Conservation (phyloP, 2,329 filamentous ascomycete species). For the Fusarium pseudoanthophilum region DNA sequence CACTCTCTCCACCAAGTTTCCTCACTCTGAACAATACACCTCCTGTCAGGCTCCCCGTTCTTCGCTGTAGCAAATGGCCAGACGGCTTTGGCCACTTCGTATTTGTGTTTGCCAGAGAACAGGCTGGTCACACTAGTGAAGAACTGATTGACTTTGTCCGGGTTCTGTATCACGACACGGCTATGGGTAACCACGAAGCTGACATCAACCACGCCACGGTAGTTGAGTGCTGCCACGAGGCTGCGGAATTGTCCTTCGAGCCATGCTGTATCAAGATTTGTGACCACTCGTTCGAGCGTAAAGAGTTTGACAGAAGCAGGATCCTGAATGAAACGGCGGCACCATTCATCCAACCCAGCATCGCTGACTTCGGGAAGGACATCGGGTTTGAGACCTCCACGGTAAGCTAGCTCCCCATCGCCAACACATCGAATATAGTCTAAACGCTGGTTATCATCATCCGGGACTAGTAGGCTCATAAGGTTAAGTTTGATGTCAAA, state of each 20-base stretch:
- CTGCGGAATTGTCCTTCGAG: conserved; percentile 65
- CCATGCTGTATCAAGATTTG: conserved; percentile 65
- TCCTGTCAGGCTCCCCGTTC: conserved; percentile 56
- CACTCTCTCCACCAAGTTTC: conserved; percentile 64
- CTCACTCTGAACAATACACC: conserved; percentile 64
- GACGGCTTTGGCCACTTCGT: conserved; percentile 65
- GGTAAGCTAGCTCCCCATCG: conserved; percentile 60
- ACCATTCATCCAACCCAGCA: conserved; percentile 61
- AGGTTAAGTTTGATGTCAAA: conserved; percentile 66
- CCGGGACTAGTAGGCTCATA: conserved; percentile 63
- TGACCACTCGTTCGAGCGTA: conserved; percentile 62
- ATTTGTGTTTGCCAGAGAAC: conserved; percentile 64
- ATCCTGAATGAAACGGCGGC: conserved; percentile 59
- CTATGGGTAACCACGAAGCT: conserved; percentile 62
- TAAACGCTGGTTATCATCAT: conserved; percentile 56
- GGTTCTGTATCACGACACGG: conserved; percentile 61
- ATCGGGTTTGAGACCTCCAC: conserved; percentile 58
- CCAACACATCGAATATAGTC: conserved; percentile 65
- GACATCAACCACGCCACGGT: conserved; percentile 61
- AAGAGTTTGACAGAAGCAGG: conserved; percentile 59
- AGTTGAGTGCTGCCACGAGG: conserved; percentile 61
- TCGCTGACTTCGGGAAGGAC: conserved; percentile 57
- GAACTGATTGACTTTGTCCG: conserved; percentile 65
- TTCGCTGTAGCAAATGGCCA: conserved; percentile 66
- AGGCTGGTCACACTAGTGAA: conserved; percentile 63